Base-by-base conservation (phyloP, 2,329 filamentous ascomycete species). In the Grosmannia huntii region DNA sequence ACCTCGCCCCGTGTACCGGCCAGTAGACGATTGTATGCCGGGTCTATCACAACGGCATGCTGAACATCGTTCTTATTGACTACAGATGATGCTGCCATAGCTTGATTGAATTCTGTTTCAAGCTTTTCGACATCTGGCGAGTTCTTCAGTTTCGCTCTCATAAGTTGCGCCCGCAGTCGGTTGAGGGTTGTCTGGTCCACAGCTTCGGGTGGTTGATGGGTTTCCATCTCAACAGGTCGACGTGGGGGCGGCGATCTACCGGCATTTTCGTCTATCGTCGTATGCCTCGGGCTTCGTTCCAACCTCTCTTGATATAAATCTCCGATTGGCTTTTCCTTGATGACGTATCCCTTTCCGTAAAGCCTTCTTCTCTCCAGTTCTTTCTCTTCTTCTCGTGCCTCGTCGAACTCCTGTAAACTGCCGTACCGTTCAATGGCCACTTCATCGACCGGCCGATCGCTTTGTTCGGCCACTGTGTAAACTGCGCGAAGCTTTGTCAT, bases 401-500 rank as follows among this genome's bases (percentile, higher is more conserved):
- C 88, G 66, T 99, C 94, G 66, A 97, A 99, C 16, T 88, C 86
- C 28, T 85, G 81, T 19, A 99, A 68, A 63, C 83, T 84, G 2
- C 91, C 92, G 67, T 87, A 96, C 14, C 89, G 80, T 64, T 96
- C 87, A 44, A 87, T 65, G 0, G 91, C 94, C 54, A 97, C 76
- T 1, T 95, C 89, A 7, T 97, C 92, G 0, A 95, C 77, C 0
- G 81, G 66, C n/a, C 79, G 79, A 0, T 84, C 85, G 0, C 76
- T 84, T 65, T 94, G 85, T 64, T 95, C 79, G 0, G 90, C 89
- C 57, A 85, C 80, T 28, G 82, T 81, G 69, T 95, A 96, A 2
- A 96, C 89, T 12, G 84, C 87, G 63, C 87, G 90, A 36, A 99
- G 81, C 70, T 91, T 96, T 6, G 87, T 95, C 91, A 99, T 96